Evolutionary conservation across 2,329 filamentous ascomycete genomes (phyloP), one percentile per base, ranked within the genome.

Genomic region (Cladophialophora immunda): DNA sequence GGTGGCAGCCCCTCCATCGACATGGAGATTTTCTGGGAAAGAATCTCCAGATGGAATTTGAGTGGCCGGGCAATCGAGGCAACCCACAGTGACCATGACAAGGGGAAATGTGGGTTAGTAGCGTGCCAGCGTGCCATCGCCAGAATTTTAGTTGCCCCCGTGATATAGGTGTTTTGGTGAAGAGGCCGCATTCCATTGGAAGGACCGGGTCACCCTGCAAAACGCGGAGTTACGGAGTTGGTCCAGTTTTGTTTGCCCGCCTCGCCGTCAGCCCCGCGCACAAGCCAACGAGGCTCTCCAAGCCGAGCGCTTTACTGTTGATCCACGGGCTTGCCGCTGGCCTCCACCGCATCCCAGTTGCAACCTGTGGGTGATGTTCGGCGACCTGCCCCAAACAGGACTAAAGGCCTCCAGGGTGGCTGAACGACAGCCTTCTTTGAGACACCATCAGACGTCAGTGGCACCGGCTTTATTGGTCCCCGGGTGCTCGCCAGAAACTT

Each of bases 211-310:
- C 27, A 62, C 60, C 60, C 11, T 62, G 60, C 32, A 29, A 45
- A 62, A 62, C 60, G 60, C 60, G 60, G 60, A 62, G 60, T 62
- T 41, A 47, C 60, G 60, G 60, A 56, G 41, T 34, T 45, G 50
- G 25, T 32, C 60, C 27, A 55, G 53, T n/a, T 55, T 55, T 55
- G 53, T 19, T 30, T 32, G 27, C 32, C 55, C n/a, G 34, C 55
- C 22, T n/a, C 22, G 34, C 34, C 41, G n/a, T 27, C 41, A 36
- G 38, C 58, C 58, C 58, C 58, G 58, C 45, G 30, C 47, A 38
- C 13, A 53, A 53, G 58, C 30, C 58, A 61, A 54, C 58, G 34
- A 61, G 58, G 58, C 58, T 61, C 58, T 54, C 58, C 58, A 36
- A 45, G 30, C 58, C 47, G 58, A 59, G 2, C 36, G 50, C 25